These are phyloP conservation scores for Pseudogymnoascus sp. DNA, from an alignment of 2,329 filamentous ascomycete genomes.

Conservation along the genomic window DNA sequence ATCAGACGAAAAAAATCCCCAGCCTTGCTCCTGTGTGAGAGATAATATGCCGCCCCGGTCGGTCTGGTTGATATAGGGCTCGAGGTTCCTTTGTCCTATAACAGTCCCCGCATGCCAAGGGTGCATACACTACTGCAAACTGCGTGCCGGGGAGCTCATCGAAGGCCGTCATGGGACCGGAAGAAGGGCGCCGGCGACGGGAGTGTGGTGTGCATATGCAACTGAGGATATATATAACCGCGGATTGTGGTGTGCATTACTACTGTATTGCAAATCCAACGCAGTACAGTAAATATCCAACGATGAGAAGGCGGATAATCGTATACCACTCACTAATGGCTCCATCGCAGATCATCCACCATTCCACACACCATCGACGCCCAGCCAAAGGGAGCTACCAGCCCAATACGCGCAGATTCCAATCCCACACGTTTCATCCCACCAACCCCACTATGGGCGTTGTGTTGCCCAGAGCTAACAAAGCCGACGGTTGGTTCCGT, in stretches of 20 bases:
- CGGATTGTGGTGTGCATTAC: too few species aligned
- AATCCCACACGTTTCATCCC: not conserved
- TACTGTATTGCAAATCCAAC: too few species aligned
- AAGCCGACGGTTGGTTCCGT: not conserved
- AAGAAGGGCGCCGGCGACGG: not conserved
- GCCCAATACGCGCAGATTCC: not conserved
- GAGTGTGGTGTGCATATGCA: not conserved
- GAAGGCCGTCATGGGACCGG: not conserved
- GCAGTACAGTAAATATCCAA: too few species aligned
- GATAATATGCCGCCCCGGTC: not conserved
- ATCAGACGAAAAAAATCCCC: not conserved
- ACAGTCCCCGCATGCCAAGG: not conserved
- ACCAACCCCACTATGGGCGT: not conserved
- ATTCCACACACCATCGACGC: too few species aligned
- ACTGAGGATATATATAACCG: too few species aligned
- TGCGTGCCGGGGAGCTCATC: not conserved
- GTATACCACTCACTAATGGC: too few species aligned
- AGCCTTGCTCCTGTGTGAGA: not conserved
- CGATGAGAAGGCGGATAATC: too few species aligned
- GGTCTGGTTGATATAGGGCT: not conserved
- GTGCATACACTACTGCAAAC: not conserved
- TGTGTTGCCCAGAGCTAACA: not conserved
- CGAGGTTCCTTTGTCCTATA: not conserved
- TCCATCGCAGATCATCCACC: too few species aligned
- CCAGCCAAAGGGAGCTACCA: not conserved